These are phyloP conservation scores for Triticum urartu DNA, from an alignment of 176 grass and related monocot genomes.

Conservation along the genomic window DNA sequence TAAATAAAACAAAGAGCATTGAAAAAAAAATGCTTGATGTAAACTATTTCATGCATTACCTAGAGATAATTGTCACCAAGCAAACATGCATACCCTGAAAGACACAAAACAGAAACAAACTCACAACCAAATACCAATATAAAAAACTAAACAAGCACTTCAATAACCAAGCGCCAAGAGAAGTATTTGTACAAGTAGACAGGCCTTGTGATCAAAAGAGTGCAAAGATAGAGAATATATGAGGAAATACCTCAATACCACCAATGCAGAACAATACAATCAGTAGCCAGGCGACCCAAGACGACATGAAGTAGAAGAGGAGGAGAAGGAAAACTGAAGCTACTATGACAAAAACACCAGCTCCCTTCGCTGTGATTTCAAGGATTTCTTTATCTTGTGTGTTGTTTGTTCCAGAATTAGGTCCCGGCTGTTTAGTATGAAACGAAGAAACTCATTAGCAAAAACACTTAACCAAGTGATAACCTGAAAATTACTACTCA, in stretches of 20 bases:
- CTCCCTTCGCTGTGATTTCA: slow-evolving; percentile 86
- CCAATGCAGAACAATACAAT: slow-evolving; percentile 96
- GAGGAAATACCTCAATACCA: slow-evolving; percentile 77
- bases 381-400: slow-evolving; percentile 83
- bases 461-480: neutral
- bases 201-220: neutral
- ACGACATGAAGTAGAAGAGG: slow-evolving; percentile 97
- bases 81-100: slow-evolving; percentile 94
- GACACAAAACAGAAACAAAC: neutral
- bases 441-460: slow-evolving; percentile 21
- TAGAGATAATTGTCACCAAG: slow-evolving; percentile 69
- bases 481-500: neutral
- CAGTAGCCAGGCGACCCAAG: slow-evolving; percentile 89
- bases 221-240: slow-evolving; percentile 1
- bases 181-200: slow-evolving; percentile 6
- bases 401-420: slow-evolving; percentile 37
- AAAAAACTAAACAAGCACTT: slow-evolving; percentile 5
- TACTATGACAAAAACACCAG: slow-evolving; percentile 76
- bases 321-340: slow-evolving; percentile 95
- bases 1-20: slow-evolving; percentile 12
- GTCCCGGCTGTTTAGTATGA: slow-evolving; percentile 56
- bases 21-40: too few relatives aligned
- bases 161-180: slow-evolving; percentile 1
- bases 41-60: slow-evolving; percentile 34
- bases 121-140: slow-evolving; percentile 2